phyloP scores from a whole-genome alignment of 177 flowering plant genomes.

The Vitis hybrid region DNA sequence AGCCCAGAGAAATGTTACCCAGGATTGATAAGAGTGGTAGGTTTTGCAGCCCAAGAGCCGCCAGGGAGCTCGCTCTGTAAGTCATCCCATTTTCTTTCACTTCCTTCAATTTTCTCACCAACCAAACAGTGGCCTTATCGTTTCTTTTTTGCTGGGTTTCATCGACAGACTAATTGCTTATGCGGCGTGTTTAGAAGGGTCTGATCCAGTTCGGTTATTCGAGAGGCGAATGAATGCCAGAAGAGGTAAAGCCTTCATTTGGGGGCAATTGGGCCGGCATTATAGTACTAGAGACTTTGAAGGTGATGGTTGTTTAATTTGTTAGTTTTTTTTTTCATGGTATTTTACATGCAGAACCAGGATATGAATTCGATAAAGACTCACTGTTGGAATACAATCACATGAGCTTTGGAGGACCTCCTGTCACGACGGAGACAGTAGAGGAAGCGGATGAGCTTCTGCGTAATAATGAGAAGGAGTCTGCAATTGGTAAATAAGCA shows the following conservation, averaged over 20 bases:
- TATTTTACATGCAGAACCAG: conserved; percentile 47
- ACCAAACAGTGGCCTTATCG: background rate
- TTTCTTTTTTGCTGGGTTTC: background rate
- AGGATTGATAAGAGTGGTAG: conserved; percentile 76
- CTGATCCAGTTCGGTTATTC: conserved; percentile 80
- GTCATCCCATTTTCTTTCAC: conserved; percentile 9
- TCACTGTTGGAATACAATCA: conserved; percentile 67
- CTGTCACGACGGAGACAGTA: conserved; percentile 51
- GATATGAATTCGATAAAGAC: conserved; percentile 61
- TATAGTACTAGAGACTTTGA: background rate
- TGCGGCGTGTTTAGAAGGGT: conserved; percentile 88
- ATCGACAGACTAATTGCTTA: conserved; percentile 55
- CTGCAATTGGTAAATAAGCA: conserved; percentile 61
- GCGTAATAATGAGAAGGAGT: conserved; percentile 46
- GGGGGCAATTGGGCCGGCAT: no score
- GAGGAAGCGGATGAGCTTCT: conserved; percentile 73
- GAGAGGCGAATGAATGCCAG: conserved; percentile 73
- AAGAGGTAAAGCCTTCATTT: conserved; percentile 45
- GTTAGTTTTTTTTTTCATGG: background rate
- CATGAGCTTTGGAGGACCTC: conserved; percentile 87
- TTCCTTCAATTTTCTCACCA: background rate
- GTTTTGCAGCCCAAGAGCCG: conserved; percentile 91
- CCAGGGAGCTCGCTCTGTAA: conserved; percentile 87
- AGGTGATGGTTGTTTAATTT: background rate
- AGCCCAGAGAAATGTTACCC: conserved; percentile 28